Conservation (phyloP, 2,329 filamentous ascomycete genomes). For the Verruconis gallopava region DNA sequence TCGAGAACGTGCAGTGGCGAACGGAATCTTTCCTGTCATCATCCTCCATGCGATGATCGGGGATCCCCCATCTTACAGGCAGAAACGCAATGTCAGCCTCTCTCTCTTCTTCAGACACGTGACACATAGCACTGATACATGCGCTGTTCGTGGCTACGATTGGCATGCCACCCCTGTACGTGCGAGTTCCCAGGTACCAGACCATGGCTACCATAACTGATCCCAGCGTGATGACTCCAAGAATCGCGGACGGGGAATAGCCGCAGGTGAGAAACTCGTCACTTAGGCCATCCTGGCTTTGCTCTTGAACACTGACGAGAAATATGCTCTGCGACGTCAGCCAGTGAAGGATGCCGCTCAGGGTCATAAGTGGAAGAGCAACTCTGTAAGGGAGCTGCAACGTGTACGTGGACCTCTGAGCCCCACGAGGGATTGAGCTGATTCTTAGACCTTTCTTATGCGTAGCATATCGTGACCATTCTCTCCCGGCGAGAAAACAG, state of each 20-base stretch:
- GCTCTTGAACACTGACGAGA: slow-evolving; percentile 20
- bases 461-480: slow-evolving; percentile 31
- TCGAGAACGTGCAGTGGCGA: background rate
- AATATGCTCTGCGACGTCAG: slow-evolving; percentile 33
- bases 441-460: slow-evolving; percentile 25
- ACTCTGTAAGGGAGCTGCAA: slow-evolving; percentile 28
- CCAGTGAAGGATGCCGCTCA: slow-evolving; percentile 28
- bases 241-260: slow-evolving; percentile 15
- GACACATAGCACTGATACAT: slow-evolving; percentile 17
- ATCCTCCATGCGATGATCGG: too few species aligned
- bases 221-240: slow-evolving; percentile 10
- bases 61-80: background rate
- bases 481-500: slow-evolving; percentile 31
- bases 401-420: slow-evolving; percentile 29
- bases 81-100: background rate
- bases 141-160: slow-evolving; percentile 59
- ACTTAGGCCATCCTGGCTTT: background rate
- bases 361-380: slow-evolving; percentile 22
- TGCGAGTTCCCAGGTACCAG: slow-evolving; percentile 49
- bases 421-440: slow-evolving; percentile 19
- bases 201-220: slow-evolving; percentile 8
- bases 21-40: too few species aligned
- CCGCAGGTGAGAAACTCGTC: slow-evolving; percentile 10
- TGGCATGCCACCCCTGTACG: slow-evolving; percentile 62
- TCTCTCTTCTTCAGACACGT: slow-evolving; percentile 5